Percentiles rank a stretch among this genome's conserved stretches.
Evolutionary conservation across 192 early-diverging fungal genomes (phyloP).

Genomic region (Podila epicladia): DNA sequence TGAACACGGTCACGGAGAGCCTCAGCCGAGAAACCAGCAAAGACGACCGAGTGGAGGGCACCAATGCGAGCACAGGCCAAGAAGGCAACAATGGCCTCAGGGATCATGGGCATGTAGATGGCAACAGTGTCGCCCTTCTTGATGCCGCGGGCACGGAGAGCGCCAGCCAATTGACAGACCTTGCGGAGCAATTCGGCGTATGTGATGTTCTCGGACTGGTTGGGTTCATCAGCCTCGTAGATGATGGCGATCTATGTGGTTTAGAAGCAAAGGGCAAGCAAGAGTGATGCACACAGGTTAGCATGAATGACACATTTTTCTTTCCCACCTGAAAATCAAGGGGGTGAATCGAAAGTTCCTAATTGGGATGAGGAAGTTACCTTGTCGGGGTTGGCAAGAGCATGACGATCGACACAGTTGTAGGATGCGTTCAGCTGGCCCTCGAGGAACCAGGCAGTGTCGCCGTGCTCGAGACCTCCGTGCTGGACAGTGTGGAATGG

Average conservation of each 20-base stretch:
- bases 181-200: conserved; percentile 85
- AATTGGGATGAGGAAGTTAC: conserved; percentile 36
- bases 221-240: conserved; percentile 91
- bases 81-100: conserved; percentile 93
- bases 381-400: conserved; percentile 75
- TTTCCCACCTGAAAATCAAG: no score
- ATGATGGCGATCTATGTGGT: conserved; percentile 77
- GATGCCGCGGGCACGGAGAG: conserved; percentile 82
- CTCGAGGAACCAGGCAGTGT: conserved; percentile 94
- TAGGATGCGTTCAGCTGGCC: conserved; percentile 93
- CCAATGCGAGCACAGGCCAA: conserved; percentile 95
- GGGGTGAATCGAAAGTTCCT: no score
- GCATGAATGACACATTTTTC: neutral
- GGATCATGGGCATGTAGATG: conserved; percentile 99
- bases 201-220: conserved; percentile 79
- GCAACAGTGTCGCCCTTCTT: conserved; percentile 94
- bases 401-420: conserved; percentile 98
- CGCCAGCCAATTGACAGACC: conserved; percentile 88
- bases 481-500: conserved; percentile 78
- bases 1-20: conserved; percentile 92
- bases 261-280: neutral
- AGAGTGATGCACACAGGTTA: neutral
- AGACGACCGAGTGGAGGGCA: conserved; percentile 93
- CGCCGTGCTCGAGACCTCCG: conserved; percentile 83
- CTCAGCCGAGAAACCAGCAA: conserved; percentile 96